Evolutionary conservation across 345 rosid genomes (phyloP), one percentile per base, ranked within the genome.

Genomic region (Gossypium australe): DNA sequence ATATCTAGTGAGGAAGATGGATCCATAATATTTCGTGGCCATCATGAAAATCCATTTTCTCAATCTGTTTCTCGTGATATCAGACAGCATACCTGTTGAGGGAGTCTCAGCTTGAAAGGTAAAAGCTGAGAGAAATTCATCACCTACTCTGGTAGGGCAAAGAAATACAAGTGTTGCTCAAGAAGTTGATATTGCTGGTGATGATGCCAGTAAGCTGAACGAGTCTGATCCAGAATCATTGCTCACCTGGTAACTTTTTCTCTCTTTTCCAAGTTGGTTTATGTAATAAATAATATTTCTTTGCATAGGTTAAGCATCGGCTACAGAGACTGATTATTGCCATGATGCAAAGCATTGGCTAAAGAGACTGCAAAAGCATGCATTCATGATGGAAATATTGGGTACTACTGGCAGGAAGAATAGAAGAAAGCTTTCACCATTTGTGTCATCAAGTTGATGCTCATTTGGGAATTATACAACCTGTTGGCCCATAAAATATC

Each of bases 391-490:
- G 84, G 66, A 70, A 77, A 74, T 68, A 17, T 22, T 18, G 79
- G 70, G 67, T 82, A 79, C 69, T 70, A 78, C 24, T 82, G 85
- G 81, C 82, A 82, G 68, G 95, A 86, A 60, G 79, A 76, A 57
- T 88, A 88, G 92, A 85, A 83, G 85, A 84, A 80, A 70, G 90
- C 87, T 59, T 79, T 90, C 73, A 75, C 78, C 22, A 90, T 80
- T 78, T 79, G 92, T 59, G 90, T 90, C 73, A 66, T 76, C 53
- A 90, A 77, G 91, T 92, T 53, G 95, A 92, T 78, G 80, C 83
- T 1, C 91, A 87, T 84, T 85, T 11, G 79, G 58, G 3, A 61
- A 48, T 17, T n/a, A 45, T 25, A 22, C 11, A 45, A 10, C 12
- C 49, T 45, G 49, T 45, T 45, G 49, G 11, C 49, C 49, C 49